Evolutionary conservation across 208 protist species (phyloP), one percentile per base, ranked within the genome.

Genomic region (Leishmania tropica): DNA sequence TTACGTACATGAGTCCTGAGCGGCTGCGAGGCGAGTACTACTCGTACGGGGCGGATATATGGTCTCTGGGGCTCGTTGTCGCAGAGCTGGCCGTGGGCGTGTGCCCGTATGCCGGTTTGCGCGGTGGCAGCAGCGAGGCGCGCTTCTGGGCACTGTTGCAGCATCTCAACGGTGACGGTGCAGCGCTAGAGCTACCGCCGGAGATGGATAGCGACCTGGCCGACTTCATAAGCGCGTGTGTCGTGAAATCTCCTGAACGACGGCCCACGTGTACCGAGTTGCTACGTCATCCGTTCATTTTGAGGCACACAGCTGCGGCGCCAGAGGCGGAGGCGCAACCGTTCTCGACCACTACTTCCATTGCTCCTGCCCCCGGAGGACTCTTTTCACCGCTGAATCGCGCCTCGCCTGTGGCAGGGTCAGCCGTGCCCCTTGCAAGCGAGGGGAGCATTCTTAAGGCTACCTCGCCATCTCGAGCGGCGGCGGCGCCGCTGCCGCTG

Each of bases 1-100:
- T 98, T 10, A 96, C 93, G 15, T 99, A 99, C 86, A 99, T 99
- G 96, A 97, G 94, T 79, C 98, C 97, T 15, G 97, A 99, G 88
- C 88, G 97, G 31, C 85, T 99, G 31, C 89, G 93, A 62, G 97
- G 97, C 0, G 89, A 97, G 31, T 62, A 81, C 40, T 98, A 99
- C 90, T 98, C 95, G 19, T 98, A 94, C 84, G 86, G 86, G 6
- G 93, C 94, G 13, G 98, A 99, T 85, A 91, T 99, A 42, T 99
- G 96, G 97, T 97, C 95, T 3, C 81, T 98, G 15, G 98, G 98
- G 7, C 84, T 99, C 64, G 92, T 96, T 35, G 87, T 99, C 64
- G 92, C 95, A 17, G 97, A 99, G 85, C 89, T 97, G 21, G 94
- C 93, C 24, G 70, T 97, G 4, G 98, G 97, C 3, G 78, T 77